Conservation (phyloP, 2,329 filamentous ascomycete species). For the Alternaria sp. region DNA sequence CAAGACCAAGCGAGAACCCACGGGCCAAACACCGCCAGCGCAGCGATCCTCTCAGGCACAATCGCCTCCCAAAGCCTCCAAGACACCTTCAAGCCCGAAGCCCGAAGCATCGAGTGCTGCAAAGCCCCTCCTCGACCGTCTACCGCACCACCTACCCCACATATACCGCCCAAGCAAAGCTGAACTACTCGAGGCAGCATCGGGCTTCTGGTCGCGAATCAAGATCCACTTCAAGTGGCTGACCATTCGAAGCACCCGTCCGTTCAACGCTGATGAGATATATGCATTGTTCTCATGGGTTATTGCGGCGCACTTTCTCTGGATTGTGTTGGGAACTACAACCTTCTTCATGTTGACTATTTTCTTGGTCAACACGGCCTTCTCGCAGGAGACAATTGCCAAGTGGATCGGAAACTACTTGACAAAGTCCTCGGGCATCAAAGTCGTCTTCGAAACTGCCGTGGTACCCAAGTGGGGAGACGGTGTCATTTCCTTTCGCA, state of each 20-base stretch:
- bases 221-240: conserved; percentile 97
- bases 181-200: conserved; percentile 89
- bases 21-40: conserved; percentile 40
- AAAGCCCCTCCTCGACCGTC: conserved; percentile 64
- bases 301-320: conserved; percentile 88
- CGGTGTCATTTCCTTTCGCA: conserved; percentile 94
- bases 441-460: conserved; percentile 95
- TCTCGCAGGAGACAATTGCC: conserved; percentile 95
- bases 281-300: conserved; percentile 96
- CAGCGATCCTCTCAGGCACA: conserved; percentile 44
- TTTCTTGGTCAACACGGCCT: conserved; percentile 91
- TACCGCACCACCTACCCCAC: conserved; percentile 68
- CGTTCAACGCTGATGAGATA: conserved; percentile 97
- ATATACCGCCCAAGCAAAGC: conserved; percentile 87
- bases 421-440: conserved; percentile 89
- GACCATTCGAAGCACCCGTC: conserved; percentile 89
- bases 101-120: conserved; percentile 32
- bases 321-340: conserved; percentile 95
- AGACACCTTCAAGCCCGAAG: conserved; percentile 34
- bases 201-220: conserved; percentile 88
- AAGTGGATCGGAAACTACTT: conserved; percentile 95
- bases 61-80: conserved; percentile 36
- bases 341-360: conserved; percentile 95
- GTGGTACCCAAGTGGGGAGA: conserved; percentile 96
- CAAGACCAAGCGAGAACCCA: conserved; percentile 30